Evolutionary conservation across 768 basidiomycete genomes (phyloP), one percentile per base, ranked within the genome.

Genomic region (Megacollybia marginata): DNA sequence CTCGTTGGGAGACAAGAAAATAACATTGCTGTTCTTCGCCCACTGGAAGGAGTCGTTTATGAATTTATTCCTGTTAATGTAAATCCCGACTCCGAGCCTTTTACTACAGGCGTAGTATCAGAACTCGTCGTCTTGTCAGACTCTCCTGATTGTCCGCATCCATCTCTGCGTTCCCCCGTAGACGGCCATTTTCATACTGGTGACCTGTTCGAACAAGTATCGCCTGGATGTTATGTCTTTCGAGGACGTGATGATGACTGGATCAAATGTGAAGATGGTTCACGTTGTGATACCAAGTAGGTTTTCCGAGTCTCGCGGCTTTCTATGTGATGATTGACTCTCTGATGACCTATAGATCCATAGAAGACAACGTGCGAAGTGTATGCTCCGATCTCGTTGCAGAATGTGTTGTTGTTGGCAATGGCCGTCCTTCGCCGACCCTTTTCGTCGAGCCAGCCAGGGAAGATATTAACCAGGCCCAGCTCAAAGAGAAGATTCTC

Each of bases 321-420:
- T 38, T 44, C 4, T 19, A 10, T 48, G 13, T 15, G 38, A 32
- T 19, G 33, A 15, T 9, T 31, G 5, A 38, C 48, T 18, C 50
- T 46, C 50, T 51, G 56, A 51, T 50, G 33, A 46, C 35, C 48
- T 45, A 35, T 49, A 81, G 80, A 54, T 77, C 86, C 33, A 88
- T 91, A 57, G 88, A 90, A 65, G 85, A 91, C 53, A 85, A 88
- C 56, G 73, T 81, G n/a, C 79, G 83, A 42, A 65, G 71, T 34
- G 81, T 77, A 54, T 91, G 88, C 62, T 74, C 68, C 2, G 68
- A 74, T 38, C 68, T 88, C 52, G 79, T 90, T 56, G 71, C 78
- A 7, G 82, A 85, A 53, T 89, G 87, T 66, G 72, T 88, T 45
- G 87, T 88, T 50, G 85, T 89, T 19, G 88, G 87, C 31, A 75